Evolutionary conservation across 163 green algal species (phyloP), one percentile per base, ranked within the genome.

Genomic region (Smithsoniella earleae): DNA sequence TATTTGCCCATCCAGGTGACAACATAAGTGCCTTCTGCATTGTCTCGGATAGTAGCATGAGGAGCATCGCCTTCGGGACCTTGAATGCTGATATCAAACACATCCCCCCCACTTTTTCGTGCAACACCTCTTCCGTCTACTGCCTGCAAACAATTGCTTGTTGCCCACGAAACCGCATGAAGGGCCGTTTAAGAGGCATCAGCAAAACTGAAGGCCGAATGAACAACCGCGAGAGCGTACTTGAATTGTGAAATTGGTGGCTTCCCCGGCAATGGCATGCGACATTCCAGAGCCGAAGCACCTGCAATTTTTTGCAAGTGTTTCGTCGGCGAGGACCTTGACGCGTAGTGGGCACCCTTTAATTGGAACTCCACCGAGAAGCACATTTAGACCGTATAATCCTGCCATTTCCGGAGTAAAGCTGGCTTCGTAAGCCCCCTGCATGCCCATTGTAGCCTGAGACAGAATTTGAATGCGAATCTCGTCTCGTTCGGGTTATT

Each of bases 211-310:
- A n/a, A n/a, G n/a, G n/a, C n/a, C n/a, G n/a, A n/a, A n/a, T n/a
- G n/a, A n/a, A n/a, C n/a, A n/a, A n/a, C n/a, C n/a, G n/a, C n/a
- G n/a, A n/a, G n/a, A n/a, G n/a, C n/a, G n/a, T n/a, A 62, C 77
- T 73, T 81, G 74, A 10, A 82, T 79, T 31, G 37, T 77, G 77
- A 82, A 82, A 0, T 16, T 44, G 13, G 44, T 78, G n/a, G 40
- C 62, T 52, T 76, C 22, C 2, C 77, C 77, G 22, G 77, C 77
- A 3, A 72, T 33, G 3, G 52, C 77, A 2, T 77, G 36, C n/a
- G 77, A 73, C 31, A 79, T 76, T 3, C 69, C 74, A 8, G 18
- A 5, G 8, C 77, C 77, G 58, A 77, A 82, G 36, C 78, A 73
- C 49, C 75, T 75, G 63, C 77, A 82, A 28, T 78, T 76, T 5